Conservation (phyloP, 2,329 filamentous ascomycete genomes). For the Penicillium italicum region DNA sequence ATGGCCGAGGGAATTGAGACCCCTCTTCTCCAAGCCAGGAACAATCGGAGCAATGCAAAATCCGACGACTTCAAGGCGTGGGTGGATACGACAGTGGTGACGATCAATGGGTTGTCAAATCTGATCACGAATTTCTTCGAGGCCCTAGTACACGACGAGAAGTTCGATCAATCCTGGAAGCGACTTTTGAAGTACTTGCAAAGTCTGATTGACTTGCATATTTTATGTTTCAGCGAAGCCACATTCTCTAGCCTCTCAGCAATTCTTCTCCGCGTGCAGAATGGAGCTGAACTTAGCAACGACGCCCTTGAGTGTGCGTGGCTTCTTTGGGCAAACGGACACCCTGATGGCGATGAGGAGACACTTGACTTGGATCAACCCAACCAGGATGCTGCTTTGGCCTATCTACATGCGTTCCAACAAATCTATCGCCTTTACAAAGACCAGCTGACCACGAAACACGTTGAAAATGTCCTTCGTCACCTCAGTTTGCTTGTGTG, state of each 20-base stretch:
- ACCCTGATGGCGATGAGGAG: conserved; percentile 51
- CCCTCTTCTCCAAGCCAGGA: conserved; percentile 34
- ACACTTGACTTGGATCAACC: conserved; percentile 49
- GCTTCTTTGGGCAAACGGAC: conserved; percentile 65
- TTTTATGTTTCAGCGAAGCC: conserved; percentile 69
- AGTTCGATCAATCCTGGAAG: conserved; percentile 72
- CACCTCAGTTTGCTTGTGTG: conserved; percentile 70
- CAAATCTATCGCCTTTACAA: conserved; percentile 76
- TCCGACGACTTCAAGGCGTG: conserved; percentile 52
- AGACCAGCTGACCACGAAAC: conserved; percentile 58
- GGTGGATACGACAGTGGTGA: conserved; percentile 71
- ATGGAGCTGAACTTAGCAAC: conserved; percentile 42
- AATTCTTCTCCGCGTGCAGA: conserved; percentile 51
- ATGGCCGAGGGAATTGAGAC: conserved; percentile 68
- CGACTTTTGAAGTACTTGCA: conserved; percentile 68
- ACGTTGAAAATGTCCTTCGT: conserved; percentile 64
- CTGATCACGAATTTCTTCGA: conserved; percentile 75
- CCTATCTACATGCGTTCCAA: conserved; percentile 73
- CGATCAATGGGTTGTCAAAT: conserved; percentile 68
- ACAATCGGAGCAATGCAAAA: conserved; percentile 18
- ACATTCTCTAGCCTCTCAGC: conserved; percentile 65
- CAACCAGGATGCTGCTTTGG: conserved; percentile 78
- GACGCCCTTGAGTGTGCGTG: conserved; percentile 60
- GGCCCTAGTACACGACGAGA: conserved; percentile 61
- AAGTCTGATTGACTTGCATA: conserved; percentile 57